A percentile compares a stretch with the other conserved stretches of the same genome.
Evolutionary conservation across 345 rosid genomes (phyloP).

Genomic region (Melaleuca quinquenervia): DNA sequence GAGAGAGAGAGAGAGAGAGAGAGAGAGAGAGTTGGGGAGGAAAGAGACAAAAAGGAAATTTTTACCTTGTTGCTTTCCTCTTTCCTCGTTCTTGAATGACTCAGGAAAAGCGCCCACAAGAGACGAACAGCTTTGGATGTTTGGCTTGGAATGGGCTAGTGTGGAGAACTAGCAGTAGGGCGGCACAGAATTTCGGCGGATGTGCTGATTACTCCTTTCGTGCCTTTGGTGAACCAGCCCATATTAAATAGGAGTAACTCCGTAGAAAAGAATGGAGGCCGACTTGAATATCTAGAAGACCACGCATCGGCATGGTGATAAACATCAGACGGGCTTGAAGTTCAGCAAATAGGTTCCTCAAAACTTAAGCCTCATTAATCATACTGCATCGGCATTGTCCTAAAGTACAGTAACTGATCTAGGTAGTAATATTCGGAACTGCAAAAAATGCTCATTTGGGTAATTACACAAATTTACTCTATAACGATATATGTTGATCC

Average conservation of each 20-base stretch:
- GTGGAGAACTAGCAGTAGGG: not conserved
- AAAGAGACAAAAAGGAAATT: not conserved
- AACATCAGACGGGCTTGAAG: not conserved
- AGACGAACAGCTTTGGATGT: not conserved
- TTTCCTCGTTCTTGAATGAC: not conserved
- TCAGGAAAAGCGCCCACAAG: not conserved
- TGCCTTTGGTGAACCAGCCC: not conserved
- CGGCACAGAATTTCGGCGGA: not conserved
- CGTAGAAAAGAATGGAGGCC: not conserved
- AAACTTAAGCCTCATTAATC: not conserved
- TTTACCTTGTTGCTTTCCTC: not conserved
- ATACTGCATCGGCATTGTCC: not conserved
- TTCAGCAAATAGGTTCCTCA: not conserved
- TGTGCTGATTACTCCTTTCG: not conserved
- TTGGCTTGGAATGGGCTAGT: not conserved
- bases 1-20: not conserved
- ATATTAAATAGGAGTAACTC: not conserved
- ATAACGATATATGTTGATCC: not conserved
- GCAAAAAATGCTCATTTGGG: not conserved
- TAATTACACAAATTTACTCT: no score
- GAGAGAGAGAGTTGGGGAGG: not conserved
- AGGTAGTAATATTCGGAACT: not conserved
- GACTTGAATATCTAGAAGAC: not conserved
- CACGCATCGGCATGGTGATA: not conserved
- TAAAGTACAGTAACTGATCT: not conserved